A percentile compares a stretch with the other conserved stretches of the same genome.
Conservation (phyloP, 2,329 filamentous ascomycete genomes). For the Trichophaea hybrida region DNA sequence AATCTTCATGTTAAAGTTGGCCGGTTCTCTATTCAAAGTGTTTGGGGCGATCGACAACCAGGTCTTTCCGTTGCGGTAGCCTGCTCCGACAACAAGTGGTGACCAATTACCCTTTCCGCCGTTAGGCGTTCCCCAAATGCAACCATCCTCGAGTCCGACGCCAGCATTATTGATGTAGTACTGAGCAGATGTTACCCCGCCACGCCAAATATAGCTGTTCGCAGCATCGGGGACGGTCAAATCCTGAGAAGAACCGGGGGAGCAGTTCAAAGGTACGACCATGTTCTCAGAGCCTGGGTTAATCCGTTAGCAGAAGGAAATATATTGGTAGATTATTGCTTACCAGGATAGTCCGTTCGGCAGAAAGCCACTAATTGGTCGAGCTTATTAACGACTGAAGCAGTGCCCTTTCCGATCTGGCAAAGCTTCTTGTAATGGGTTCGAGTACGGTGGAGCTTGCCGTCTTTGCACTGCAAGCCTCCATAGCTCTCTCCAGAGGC, state of each 20-base stretch:
- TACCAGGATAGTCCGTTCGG: slow-evolving; percentile 90
- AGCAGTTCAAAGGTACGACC: slow-evolving; percentile 58
- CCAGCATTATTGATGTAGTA: slow-evolving; percentile 83
- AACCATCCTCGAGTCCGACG: slow-evolving; percentile 50
- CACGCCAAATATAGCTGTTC: slow-evolving; percentile 65
- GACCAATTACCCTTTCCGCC: slow-evolving; percentile 67
- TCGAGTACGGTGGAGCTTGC: slow-evolving; percentile 67
- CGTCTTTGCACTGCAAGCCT: slow-evolving; percentile 67
- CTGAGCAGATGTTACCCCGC: slow-evolving; percentile 66
- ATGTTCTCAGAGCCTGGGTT: slow-evolving; percentile 49
- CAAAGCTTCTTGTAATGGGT: slow-evolving; percentile 55
- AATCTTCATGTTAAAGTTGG: slow-evolving; percentile 15
- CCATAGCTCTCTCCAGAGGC: slow-evolving; percentile 70
- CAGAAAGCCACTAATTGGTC: slow-evolving; percentile 55
- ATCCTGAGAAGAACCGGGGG: slow-evolving; percentile 43
- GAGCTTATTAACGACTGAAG: slow-evolving; percentile 64
- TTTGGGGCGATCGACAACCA: slow-evolving; percentile 22
- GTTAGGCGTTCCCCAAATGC: slow-evolving; percentile 51
- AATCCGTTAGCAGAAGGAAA: not conserved
- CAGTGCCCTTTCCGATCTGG: slow-evolving; percentile 52
- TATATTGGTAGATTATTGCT: slow-evolving; percentile 17
- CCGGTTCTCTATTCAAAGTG: slow-evolving; percentile 8
- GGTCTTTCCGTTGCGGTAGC: slow-evolving; percentile 8
- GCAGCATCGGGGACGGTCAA: slow-evolving; percentile 62
- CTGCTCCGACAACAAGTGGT: slow-evolving; percentile 39